Base-by-base conservation (phyloP, 108 stramenopile species). In the Mediolabrus comicus region DNA sequence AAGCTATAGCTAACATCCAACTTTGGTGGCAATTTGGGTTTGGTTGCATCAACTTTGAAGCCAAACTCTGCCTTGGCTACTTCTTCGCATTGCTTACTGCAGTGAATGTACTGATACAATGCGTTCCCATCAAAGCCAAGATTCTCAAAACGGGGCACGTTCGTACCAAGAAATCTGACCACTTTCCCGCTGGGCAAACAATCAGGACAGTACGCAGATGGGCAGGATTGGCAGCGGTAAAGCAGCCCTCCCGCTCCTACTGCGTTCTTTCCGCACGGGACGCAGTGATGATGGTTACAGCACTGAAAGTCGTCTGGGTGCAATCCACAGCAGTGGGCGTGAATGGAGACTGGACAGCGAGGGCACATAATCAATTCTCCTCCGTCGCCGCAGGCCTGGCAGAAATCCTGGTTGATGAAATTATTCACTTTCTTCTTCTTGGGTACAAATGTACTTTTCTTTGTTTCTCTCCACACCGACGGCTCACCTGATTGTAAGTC, bases 241-340 rank as follows among this genome's bases (percentile, higher is more conserved):
- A 96, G 61, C 28, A 97, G 34, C n/a, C 95, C 95, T 2, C 96
- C 92, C 10, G 85, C 90, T 14, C 77, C 68, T 3, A 39, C 16
- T 11, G 83, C 70, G 13, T 65, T 82, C 55, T 90, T 87, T 2
- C 30, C 54, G 57, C 96, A 97, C 1, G 26, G 46, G 17, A 32
- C 32, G 65, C 96, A 97, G 29, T 59, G 62, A 79, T 97, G 96
- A 55, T 97, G 96, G 5, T 83, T 75, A 46, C 96, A 97, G 14
- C 38, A 69, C n/a, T 56, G 59, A 53, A 78, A 84, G 3, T 78
- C 62, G 38, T 67, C 57, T 53, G 65, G 59, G n/a, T 55, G 27
- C 14, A 83, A 26, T 16, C 84, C 87, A 62, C 59, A 72, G 64
- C 88, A 86, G 12, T 41, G 4, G 11, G 58, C 38, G 52, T 91